These are phyloP conservation scores for Globisporangium alternatum DNA, from an alignment of 352 stramenopile species.

Conservation along the genomic window DNA sequence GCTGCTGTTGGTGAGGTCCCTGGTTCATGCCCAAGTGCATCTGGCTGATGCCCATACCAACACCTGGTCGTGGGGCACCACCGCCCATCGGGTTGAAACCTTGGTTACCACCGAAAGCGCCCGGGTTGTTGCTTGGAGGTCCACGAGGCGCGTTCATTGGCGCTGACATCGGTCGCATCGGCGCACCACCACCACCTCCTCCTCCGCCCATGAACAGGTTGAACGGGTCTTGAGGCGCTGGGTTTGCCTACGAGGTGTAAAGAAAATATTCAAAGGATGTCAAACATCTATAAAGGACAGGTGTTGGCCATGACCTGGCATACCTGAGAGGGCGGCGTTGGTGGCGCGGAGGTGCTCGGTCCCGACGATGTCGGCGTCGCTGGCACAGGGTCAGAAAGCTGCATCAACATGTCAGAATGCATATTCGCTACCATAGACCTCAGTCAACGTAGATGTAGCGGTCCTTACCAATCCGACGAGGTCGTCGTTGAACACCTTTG, in stretches of 20 bases:
- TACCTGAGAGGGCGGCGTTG: slow-evolving; percentile 40
- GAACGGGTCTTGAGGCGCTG: slow-evolving; percentile 55
- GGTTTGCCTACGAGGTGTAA: slow-evolving; percentile 19
- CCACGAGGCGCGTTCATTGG: slow-evolving; percentile 34
- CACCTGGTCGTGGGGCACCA: slow-evolving; percentile 33
- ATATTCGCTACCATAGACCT: not conserved
- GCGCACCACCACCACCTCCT: slow-evolving; percentile 2
- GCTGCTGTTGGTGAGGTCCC: slow-evolving; percentile 30
- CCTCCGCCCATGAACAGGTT: slow-evolving; percentile 58
- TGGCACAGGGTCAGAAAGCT: slow-evolving; percentile 66
- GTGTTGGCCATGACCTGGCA: not conserved
- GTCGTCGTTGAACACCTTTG: slow-evolving; percentile 80
- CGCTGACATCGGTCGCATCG: slow-evolving; percentile 28
- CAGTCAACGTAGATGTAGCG: not conserved
- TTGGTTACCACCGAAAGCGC: slow-evolving; percentile 22
- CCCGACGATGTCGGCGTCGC: slow-evolving; percentile 27
- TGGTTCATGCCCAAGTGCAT: slow-evolving; percentile 78
- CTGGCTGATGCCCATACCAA: slow-evolving; percentile 79
- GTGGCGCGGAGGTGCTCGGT: slow-evolving; percentile 22
- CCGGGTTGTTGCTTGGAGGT: slow-evolving; percentile 18
- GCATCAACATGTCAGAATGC: not conserved
- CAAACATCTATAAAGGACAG: not conserved
- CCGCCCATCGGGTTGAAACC: slow-evolving; percentile 45
- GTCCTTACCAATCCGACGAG: slow-evolving; percentile 66
- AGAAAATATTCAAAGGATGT: too few species aligned